Evolutionary conservation across 192 early-diverging fungal genomes (phyloP).

Genomic region (Coemansia sp.): DNA sequence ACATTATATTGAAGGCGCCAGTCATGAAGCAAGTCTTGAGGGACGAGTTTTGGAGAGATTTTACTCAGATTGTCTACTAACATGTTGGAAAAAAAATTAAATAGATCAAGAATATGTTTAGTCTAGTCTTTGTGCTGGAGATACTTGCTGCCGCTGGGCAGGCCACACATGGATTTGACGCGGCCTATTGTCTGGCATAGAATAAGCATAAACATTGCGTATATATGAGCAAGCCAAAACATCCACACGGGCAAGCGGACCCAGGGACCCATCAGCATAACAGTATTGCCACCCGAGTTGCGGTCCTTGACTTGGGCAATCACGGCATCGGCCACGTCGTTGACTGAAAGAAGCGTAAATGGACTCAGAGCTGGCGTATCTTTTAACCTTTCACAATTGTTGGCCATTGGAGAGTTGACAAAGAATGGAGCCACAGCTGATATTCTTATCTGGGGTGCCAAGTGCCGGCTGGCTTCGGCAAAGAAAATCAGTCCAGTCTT

Average conservation of each 20-base stretch:
- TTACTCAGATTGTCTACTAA: constrained; percentile 40
- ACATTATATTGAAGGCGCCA: constrained; percentile 36
- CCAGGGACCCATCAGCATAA: constrained; percentile 32
- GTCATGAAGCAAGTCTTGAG: constrained; percentile 39
- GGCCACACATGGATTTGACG: not conserved
- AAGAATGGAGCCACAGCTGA: constrained; percentile 33
- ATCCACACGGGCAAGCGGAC: constrained; percentile 31
- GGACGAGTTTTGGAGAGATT: constrained; percentile 40
- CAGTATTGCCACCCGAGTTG: constrained; percentile 23
- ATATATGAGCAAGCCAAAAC: constrained; percentile 2
- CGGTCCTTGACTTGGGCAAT: constrained; percentile 24
- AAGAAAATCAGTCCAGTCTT: constrained; percentile 35
- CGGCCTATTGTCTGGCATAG: constrained; percentile 11
- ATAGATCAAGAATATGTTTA: not conserved
- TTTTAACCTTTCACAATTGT: not conserved
- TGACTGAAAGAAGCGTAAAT: constrained; percentile 10
- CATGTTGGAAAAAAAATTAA: not conserved
- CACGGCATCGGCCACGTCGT: constrained; percentile 37
- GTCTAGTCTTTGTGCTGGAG: constrained; percentile 8
- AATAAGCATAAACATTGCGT: not conserved
- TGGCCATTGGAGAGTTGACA: constrained; percentile 31
- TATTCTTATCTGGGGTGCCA: constrained; percentile 32
- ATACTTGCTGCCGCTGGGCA: constrained; percentile 14
- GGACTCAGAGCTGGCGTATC: not conserved
- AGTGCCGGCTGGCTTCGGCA: constrained; percentile 16